Evolutionary conservation across 192 early-diverging fungal species (phyloP), one percentile per base, ranked within the genome.

Genomic region (Gorgonomyces haynaldii): DNA sequence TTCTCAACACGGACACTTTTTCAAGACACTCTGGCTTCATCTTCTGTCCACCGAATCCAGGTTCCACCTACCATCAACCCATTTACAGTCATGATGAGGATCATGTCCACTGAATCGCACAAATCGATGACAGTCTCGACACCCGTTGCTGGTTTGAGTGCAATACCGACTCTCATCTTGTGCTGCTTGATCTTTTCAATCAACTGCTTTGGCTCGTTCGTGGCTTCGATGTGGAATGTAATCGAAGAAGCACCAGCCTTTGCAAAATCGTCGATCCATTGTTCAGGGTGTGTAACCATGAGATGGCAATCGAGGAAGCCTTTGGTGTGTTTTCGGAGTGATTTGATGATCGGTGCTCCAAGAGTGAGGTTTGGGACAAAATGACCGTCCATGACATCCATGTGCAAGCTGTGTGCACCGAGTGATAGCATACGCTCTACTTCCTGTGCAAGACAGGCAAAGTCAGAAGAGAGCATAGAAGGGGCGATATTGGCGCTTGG

Each of bases 301-400:
- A 86, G 37, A 52, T 86, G 84, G 65, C 84, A 86, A 69, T 86
- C 84, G 46, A 62, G 26, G n/a, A 20, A 32, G 49, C 19, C 21
- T 27, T 15, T 19, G 35, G 30, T 83, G 65, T 91, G 87, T 56
- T 85, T 81, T 35, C 87, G 74, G 31, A 97, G 66, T 40, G 74
- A 70, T 50, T 86, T 77, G 58, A 97, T 86, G 34, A 97, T 81
- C 15, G 93, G 93, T 2, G 91, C 86, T 9, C 93, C 93, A 10
- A 92, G 79, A 9, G 93, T 93, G 29, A 97, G 67, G 69, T 97
- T 97, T 41, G 93, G 93, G 8, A 97, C 93, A 69, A 97, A 97
- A 57, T 97, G 93, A 6, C 93, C 83, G 62, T 40, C 27, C 93
- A 97, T 94, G 12, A 97, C 78, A 63, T 91, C 85, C 81, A 78